A percentile compares a stretch with the other conserved stretches of the same genome.
phyloP scores from a whole-genome alignment of 129 eudicot species.

The Ambrosia artemisiifolia region DNA sequence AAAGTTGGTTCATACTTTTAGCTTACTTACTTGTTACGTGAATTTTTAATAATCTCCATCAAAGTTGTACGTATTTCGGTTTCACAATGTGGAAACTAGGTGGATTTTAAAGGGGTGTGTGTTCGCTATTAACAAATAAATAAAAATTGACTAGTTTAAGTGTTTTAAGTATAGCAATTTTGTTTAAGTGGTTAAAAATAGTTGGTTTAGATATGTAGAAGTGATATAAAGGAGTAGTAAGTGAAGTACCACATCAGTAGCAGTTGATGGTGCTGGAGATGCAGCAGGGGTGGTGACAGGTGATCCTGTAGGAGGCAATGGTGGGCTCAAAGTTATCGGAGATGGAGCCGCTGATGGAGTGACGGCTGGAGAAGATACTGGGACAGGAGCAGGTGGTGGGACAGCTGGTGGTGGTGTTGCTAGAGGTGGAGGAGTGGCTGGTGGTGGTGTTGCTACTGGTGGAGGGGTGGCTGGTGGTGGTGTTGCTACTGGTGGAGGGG shows the following conservation, averaged over 20 bases:
- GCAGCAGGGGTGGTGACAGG: conserved; percentile 20
- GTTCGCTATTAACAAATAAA: too few relatives aligned
- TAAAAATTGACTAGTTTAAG: too few relatives aligned
- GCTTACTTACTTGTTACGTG: conserved; percentile 16
- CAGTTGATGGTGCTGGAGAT: conserved; percentile 42
- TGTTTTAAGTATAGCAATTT: too few relatives aligned
- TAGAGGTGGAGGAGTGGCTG: background rate
- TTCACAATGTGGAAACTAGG: too few relatives aligned
- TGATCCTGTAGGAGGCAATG: conserved; percentile 50
- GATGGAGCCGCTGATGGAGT: conserved; percentile 34
- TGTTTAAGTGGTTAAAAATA: too few relatives aligned
- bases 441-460: conserved; percentile 16
- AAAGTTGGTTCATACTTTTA: background rate
- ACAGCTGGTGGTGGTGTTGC: conserved; percentile 27
- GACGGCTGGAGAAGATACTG: conserved; percentile 39
- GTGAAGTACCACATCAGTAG: conserved; percentile 44
- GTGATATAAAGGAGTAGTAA: background rate
- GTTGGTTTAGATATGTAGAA: background rate
- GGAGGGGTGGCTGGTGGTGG: conserved; percentile 34
- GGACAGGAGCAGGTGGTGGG: conserved; percentile 37
- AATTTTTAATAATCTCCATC: too few relatives aligned
- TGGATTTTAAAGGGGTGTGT: too few relatives aligned
- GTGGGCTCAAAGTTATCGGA: conserved; percentile 41
- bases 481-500: background rate
- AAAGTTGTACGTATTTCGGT: too few relatives aligned